Base-by-base conservation (phyloP, 2,329 filamentous ascomycete genomes). In the Cladophialophora exuberans region DNA sequence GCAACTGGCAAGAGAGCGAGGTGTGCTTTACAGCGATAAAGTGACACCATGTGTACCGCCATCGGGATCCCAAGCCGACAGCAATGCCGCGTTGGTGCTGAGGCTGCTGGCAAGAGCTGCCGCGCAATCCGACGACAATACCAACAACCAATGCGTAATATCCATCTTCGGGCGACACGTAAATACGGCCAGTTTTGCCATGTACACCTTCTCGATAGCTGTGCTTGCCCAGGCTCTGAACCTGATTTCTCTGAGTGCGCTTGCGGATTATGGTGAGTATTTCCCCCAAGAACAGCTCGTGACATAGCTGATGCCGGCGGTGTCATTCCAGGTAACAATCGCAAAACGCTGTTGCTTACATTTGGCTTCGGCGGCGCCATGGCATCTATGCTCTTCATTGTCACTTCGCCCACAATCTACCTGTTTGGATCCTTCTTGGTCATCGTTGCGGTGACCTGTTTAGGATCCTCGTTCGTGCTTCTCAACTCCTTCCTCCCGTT, bases 141-240 rank as follows among this genome's bases (percentile, higher is more conserved):
- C 56, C 62, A 7, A 45, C 55, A 33, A 63, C 64, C 54, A 53
- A 67, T 99, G 94, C 68, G 78, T 97, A 56, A 84, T 97, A 56
- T 83, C 87, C 61, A 78, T 97, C 4, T 76, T 96, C 20, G 93
- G 93, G 4, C 71, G 88, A 56, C 86, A 96, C 66, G 86, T 99
- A 74, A 97, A 97, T 72, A 97, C 93, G 1, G 92, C 93, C 30
- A 95, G 89, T 71, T 97, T 97, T 71, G 93, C 91, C 69, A 96
- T 97, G 90, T 97, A 97, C 74, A 97, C 91, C 1, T 99, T 99
- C 73, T 96, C 91, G 54, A 78, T 95, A 66, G 95, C 90, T 69
- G 94, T 99, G 1, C 73, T 97, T 17, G 72, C 97, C 9, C 94
- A 99, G 70, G 89, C 92, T 1, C 73, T 97, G 22, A 76, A 97